Conservation (phyloP, 306 rosid species). For the Inga leiocalycina region DNA sequence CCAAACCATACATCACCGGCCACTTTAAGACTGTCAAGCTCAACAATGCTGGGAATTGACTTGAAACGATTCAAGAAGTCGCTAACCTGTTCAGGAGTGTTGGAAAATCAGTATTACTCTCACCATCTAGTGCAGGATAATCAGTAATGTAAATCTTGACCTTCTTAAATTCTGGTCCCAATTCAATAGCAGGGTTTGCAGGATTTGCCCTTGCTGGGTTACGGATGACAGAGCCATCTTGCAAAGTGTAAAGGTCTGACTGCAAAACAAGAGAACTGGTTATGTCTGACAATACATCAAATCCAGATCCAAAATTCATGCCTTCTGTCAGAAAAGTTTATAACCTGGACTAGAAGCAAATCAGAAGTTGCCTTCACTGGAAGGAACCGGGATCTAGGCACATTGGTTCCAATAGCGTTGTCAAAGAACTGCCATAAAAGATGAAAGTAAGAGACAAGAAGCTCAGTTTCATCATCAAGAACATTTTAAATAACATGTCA, state of each 20-base stretch:
- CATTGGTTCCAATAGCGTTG: slow-evolving; percentile 87
- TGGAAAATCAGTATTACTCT: slow-evolving; percentile 29
- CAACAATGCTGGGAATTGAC: slow-evolving; percentile 92
- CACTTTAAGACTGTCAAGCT: slow-evolving; percentile 88
- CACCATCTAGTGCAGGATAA: slow-evolving; percentile 24
- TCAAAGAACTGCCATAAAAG: slow-evolving; percentile 73
- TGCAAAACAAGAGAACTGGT: slow-evolving; percentile 40
- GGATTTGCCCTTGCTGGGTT: slow-evolving; percentile 74
- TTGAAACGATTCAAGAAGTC: slow-evolving; percentile 84
- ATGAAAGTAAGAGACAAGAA: slow-evolving; percentile 14
- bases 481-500: slow-evolving; percentile 11
- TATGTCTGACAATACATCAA: slow-evolving; percentile 16
- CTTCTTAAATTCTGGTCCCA: slow-evolving; percentile 98
- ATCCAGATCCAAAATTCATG: slow-evolving; percentile 10
- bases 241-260: slow-evolving; percentile 90
- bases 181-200: slow-evolving; percentile 87
- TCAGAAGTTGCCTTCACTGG: slow-evolving; percentile 98
- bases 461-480: slow-evolving; percentile 20
- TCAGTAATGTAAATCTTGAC: slow-evolving; percentile 39
- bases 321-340: slow-evolving; percentile 30
- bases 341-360: slow-evolving; percentile 98
- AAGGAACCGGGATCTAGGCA: slow-evolving; percentile 96
- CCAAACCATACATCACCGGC: slow-evolving; percentile 94
- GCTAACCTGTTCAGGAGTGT: slow-evolving; percentile 56
- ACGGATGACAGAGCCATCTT: slow-evolving; percentile 72